Percentiles rank a stretch among this genome's conserved stretches.
Conservation (phyloP, 805 yeast genomes). For the Lachancea cidri region DNA sequence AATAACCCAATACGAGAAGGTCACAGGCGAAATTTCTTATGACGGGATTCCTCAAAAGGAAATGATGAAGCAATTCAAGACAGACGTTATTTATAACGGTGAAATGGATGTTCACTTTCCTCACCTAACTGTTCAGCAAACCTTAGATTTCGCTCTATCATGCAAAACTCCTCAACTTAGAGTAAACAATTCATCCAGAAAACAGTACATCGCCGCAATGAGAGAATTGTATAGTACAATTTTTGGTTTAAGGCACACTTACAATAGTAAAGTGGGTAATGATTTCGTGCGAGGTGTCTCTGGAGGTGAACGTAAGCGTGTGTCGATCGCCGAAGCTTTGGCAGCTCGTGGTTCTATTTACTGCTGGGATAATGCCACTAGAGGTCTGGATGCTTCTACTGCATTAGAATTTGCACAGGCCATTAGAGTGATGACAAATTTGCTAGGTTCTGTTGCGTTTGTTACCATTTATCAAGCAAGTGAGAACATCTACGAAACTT, state of each 20-base stretch:
- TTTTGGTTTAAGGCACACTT: conserved; percentile 53
- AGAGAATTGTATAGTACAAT: conserved; percentile 36
- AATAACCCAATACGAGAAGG: conserved; percentile 39
- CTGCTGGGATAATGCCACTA: conserved; percentile 71
- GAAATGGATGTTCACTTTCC: conserved; percentile 74
- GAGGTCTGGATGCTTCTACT: conserved; percentile 74
- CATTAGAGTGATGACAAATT: conserved; percentile 48
- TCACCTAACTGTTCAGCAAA: conserved; percentile 67
- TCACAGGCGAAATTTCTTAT: conserved; percentile 52
- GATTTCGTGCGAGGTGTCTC: conserved; percentile 60
- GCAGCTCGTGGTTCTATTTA: conserved; percentile 52
- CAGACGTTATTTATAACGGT: conserved; percentile 54
- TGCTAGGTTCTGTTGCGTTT: conserved; percentile 46
- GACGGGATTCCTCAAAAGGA: conserved; percentile 58
- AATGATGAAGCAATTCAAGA: conserved; percentile 52
- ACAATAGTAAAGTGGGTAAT: conserved; percentile 50
- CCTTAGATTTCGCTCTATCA: conserved; percentile 64
- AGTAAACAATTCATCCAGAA: conserved; percentile 42
- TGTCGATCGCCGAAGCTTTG: conserved; percentile 65
- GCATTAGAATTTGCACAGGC: conserved; percentile 63
- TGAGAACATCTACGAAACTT: conserved; percentile 48
- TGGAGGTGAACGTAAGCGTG: conserved; percentile 76
- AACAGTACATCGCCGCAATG: conserved; percentile 43
- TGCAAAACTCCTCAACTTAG: conserved; percentile 60
- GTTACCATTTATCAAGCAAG: conserved; percentile 62